Percentiles rank a stretch among this genome's conserved stretches.
Evolutionary conservation across 345 rosid species (phyloP).

Genomic region (Euphorbia peplus): DNA sequence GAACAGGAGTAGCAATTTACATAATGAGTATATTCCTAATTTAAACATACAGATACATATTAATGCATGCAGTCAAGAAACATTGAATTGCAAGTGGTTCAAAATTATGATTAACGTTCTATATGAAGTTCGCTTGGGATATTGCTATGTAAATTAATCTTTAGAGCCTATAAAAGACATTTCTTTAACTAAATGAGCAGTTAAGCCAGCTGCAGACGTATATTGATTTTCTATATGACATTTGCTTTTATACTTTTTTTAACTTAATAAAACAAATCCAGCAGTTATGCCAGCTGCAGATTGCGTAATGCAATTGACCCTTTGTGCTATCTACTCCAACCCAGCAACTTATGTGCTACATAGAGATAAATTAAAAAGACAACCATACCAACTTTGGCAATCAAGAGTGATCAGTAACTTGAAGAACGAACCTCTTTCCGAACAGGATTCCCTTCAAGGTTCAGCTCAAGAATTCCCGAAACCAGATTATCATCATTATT

Average conservation of each 20-base stretch:
- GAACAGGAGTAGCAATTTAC: too few relatives aligned
- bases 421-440: conserved; percentile 57
- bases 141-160: too few relatives aligned
- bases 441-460: conserved; percentile 71
- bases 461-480: conserved; percentile 57
- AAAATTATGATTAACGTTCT: too few relatives aligned
- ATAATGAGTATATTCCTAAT: too few relatives aligned
- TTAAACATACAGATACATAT: too few relatives aligned
- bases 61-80: too few relatives aligned
- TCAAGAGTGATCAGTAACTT: conserved; percentile 1
- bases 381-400: background rate
- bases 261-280: background rate
- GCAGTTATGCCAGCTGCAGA: background rate
- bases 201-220: too few relatives aligned
- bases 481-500: conserved; percentile 30
- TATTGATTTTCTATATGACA: too few relatives aligned
- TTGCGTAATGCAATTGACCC: background rate
- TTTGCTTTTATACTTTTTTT: background rate
- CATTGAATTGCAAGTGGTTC: too few relatives aligned
- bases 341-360: background rate
- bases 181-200: too few relatives aligned
- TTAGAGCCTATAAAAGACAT: too few relatives aligned
- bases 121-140: too few relatives aligned
- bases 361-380: background rate
- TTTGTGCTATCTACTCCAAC: background rate